A percentile compares a stretch with the other conserved stretches of the same genome.
These are phyloP conservation scores for Saccharomycopsis hybrid DNA, from an alignment of 1,139 yeast genomes.

Conservation along the genomic window DNA sequence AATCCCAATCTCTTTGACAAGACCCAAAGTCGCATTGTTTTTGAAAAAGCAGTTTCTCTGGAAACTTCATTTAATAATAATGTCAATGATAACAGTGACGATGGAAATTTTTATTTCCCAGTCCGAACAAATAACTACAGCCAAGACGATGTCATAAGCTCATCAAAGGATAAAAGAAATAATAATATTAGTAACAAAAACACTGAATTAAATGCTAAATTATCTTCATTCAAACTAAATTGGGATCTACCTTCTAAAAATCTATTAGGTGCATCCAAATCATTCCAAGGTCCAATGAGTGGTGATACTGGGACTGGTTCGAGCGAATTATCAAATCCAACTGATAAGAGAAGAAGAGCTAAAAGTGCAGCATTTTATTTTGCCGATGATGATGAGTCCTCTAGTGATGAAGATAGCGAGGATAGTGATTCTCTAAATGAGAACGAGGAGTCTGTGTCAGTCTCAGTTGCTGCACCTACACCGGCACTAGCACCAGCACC, in stretches of 20 bases:
- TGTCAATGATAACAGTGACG: neutral
- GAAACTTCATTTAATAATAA: slow-evolving; percentile 1
- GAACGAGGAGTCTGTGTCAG: neutral
- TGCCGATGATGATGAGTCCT: slow-evolving; percentile 8
- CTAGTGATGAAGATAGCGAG: neutral
- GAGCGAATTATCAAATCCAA: neutral
- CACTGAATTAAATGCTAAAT: neutral
- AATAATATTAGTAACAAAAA: neutral
- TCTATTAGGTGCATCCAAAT: neutral
- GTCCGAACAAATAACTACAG: neutral
- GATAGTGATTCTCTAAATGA: neutral
- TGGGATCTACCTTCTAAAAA: neutral
- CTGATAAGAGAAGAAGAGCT: slow-evolving; percentile 4
- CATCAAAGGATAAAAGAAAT: slow-evolving; percentile 6
- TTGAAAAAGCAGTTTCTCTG: slow-evolving; percentile 9
- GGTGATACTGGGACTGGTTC: too few species aligned
- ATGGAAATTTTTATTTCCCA: neutral
- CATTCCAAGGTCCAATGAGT: neutral
- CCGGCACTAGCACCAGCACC: neutral
- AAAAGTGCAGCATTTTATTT: slow-evolving; percentile 17
- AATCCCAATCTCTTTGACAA: neutral
- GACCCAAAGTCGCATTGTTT: slow-evolving; percentile 4
- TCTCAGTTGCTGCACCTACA: neutral
- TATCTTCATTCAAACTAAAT: slow-evolving; percentile 2
- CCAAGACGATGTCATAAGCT: slow-evolving; percentile 3